phyloP scores from a whole-genome alignment of 352 stramenopile genomes.

The Phytophthora sp. region DNA sequence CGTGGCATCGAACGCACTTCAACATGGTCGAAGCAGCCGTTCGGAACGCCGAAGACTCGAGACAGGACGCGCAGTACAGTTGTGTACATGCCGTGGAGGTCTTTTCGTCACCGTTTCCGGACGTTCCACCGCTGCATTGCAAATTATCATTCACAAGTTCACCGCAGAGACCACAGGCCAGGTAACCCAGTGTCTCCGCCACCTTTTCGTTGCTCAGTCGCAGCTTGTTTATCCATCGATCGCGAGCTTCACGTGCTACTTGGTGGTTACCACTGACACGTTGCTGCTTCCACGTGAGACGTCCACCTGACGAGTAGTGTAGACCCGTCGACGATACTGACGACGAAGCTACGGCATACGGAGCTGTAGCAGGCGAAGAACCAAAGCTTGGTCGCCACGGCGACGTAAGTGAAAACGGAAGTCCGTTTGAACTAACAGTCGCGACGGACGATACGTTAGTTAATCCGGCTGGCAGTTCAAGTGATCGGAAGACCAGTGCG shows the following conservation, averaged over 20 bases:
- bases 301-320: constrained; percentile 32
- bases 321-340: constrained; percentile 23
- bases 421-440: constrained; percentile 11
- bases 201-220: constrained; percentile 48
- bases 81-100: constrained; percentile 53
- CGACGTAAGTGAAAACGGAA: constrained; percentile 25
- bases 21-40: constrained; percentile 33
- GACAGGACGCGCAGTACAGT: constrained; percentile 72
- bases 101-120: constrained; percentile 17
- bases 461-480: constrained; percentile 15
- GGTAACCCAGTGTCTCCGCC: constrained; percentile 52
- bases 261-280: constrained; percentile 26
- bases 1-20: constrained; percentile 64
- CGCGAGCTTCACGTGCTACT: constrained; percentile 36
- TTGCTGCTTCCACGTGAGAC: constrained; percentile 55
- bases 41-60: constrained; percentile 41
- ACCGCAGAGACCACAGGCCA: constrained; percentile 77
- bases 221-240: constrained; percentile 54
- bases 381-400: constrained; percentile 31
- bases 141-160: constrained; percentile 80
- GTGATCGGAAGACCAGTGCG: constrained; percentile 29
- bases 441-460: constrained; percentile 5
- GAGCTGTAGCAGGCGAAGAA: constrained; percentile 8
- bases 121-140: constrained; percentile 51
- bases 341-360: constrained; percentile 19